Conservation (phyloP, 768 basidiomycete genomes). For the Leccinum subtestaceum region DNA sequence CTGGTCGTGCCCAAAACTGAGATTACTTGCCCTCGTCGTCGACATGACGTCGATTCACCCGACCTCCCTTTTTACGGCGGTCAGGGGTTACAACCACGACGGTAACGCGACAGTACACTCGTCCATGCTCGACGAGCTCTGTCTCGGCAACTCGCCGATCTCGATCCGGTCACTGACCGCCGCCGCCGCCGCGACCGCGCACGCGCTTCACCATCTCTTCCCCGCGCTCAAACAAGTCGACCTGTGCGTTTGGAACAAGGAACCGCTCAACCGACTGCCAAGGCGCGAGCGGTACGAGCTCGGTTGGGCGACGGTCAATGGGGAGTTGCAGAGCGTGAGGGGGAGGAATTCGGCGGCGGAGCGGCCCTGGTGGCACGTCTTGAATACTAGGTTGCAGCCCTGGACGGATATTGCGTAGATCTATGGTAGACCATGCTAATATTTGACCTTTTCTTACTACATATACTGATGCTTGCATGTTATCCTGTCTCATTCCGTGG, state of each 20-base stretch:
- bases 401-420: background rate
- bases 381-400: background rate
- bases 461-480: background rate
- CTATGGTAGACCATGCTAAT: background rate
- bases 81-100: background rate
- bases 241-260: conserved; percentile 17
- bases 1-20: conserved; percentile 13
- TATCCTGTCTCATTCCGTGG: background rate
- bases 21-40: conserved; percentile 23
- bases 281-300: conserved; percentile 13
- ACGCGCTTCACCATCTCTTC: conserved; percentile 12
- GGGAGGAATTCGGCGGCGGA: background rate
- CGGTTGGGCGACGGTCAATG: conserved; percentile 20
- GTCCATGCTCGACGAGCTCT: conserved; percentile 7
- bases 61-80: background rate
- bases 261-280: conserved; percentile 10
- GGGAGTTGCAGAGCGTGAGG: conserved; percentile 6
- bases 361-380: background rate
- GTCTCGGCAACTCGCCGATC: conserved; percentile 20
- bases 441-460: background rate
- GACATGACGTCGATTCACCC: conserved; percentile 9
- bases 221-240: conserved; percentile 22
- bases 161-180: conserved; percentile 7
- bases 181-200: conserved; percentile 13
- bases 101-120: background rate